Evolutionary conservation across 2,329 filamentous ascomycete genomes (phyloP).

Genomic region (Fusarium avenaceum): DNA sequence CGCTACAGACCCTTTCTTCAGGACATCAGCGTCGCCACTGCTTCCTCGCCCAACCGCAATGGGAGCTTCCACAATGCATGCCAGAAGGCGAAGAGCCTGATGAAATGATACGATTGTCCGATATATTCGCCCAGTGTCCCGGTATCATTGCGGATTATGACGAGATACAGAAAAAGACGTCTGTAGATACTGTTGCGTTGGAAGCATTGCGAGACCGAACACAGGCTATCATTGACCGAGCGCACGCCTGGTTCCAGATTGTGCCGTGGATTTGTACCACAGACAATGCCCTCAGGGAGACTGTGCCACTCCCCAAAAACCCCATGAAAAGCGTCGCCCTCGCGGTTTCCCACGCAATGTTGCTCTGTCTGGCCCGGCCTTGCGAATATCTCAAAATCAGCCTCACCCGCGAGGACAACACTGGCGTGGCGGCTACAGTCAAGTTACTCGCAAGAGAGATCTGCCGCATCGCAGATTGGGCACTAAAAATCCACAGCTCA

Average conservation of each 20-base stretch:
- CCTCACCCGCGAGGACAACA: neutral
- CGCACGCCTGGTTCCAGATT: constrained; percentile 11
- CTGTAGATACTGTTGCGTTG: neutral
- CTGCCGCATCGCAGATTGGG: constrained; percentile 14
- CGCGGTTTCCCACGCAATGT: constrained; percentile 17
- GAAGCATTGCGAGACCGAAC: neutral
- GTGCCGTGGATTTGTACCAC: constrained; percentile 13
- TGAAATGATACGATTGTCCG: constrained; percentile 15
- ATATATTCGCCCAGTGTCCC: constrained; percentile 19
- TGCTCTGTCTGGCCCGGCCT: constrained; percentile 22
- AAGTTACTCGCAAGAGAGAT: constrained; percentile 19
- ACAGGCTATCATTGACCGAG: neutral
- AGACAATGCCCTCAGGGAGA: neutral
- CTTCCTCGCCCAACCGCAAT: constrained; percentile 33
- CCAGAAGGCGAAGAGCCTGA: constrained; percentile 6
- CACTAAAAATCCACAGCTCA: constrained; percentile 1
- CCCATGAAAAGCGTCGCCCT: constrained; percentile 16
- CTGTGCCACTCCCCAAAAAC: constrained; percentile 1
- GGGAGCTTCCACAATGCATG: constrained; percentile 4
- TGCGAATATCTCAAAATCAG: constrained; percentile 9
- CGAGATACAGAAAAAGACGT: neutral
- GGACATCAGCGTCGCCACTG: constrained; percentile 28
- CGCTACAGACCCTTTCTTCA: constrained; percentile 22
- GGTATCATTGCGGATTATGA: constrained; percentile 18
- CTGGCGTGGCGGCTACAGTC: neutral